Base-by-base conservation (phyloP, 2,329 filamentous ascomycete genomes). In the Colletotrichum shisoi region DNA sequence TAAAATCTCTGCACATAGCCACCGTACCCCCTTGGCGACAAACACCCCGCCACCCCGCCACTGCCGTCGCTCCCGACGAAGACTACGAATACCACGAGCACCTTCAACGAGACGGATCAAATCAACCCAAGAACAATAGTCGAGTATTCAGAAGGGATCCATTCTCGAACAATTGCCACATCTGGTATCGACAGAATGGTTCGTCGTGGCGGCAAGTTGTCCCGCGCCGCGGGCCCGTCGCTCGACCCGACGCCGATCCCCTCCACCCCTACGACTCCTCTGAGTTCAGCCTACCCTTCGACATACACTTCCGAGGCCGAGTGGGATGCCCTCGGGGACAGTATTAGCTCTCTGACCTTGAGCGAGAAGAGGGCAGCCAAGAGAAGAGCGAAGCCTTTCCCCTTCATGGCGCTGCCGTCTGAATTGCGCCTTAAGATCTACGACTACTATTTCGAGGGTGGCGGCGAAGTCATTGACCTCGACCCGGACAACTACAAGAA, bases 361-460 rank as follows among this genome's bases (percentile, higher is more conserved):
- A 2, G 60, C 72, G 27, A 66, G 70, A 21, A 60, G 70, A 49
- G 71, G 70, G 61, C 63, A 54, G 34, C 53, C 49, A 0, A 54
- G 21, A 57, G 21, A 52, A 21, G 52, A 19, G 73, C 77, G 2
- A 75, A 77, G 51, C 82, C 85, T 0, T 92, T 92, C 62, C 84
- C 80, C 8, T 91, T 93, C 75, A 82, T 93, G 65, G 80, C 85
- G 37, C 79, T 94, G 1, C 91, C 91, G 0, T 83, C 86, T 0
- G 91, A 94, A 74, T 76, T 94, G 37, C 88, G 91, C 8, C 80
- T 90, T 67, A 86, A 87, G 71, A 85, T 94, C 13, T 93, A 93
- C 74, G 83, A 81, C 45, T 81, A 87, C 71, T 83, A 88, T 70
- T 89, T 92, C 69, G 76, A 81, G 56, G 80, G 83, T 24, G 76